phyloP scores from a whole-genome alignment of 1,284 basidiomycete species.

The Naganishia cerealis region DNA sequence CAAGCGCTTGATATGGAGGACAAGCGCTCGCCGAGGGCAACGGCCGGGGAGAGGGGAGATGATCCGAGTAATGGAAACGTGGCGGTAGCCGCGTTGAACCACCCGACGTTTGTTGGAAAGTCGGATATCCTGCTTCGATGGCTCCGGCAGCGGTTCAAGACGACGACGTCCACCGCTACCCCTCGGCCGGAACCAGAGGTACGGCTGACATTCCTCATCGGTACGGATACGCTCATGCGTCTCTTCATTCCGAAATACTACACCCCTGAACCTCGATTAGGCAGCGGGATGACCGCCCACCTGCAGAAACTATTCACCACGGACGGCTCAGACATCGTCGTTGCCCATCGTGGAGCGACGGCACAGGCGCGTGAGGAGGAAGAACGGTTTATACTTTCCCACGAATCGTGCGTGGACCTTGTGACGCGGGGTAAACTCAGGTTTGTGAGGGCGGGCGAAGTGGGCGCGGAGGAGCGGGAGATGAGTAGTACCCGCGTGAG shows the following conservation, averaged over 20 bases:
- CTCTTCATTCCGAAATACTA: slow-evolving; percentile 82
- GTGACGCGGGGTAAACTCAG: slow-evolving; percentile 59
- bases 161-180: background rate
- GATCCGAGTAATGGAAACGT: slow-evolving; percentile 57
- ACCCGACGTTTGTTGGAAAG: slow-evolving; percentile 86
- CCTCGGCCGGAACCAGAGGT: background rate
- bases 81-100: slow-evolving; percentile 78
- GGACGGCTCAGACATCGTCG: slow-evolving; percentile 68
- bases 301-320: slow-evolving; percentile 63
- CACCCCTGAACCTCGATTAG: slow-evolving; percentile 44
- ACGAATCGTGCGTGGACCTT: slow-evolving; percentile 53
- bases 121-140: slow-evolving; percentile 56
- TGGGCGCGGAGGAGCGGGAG: slow-evolving; percentile 57
- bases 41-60: background rate
- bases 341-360: slow-evolving; percentile 61
- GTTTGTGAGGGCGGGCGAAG: slow-evolving; percentile 51
- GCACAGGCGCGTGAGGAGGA: slow-evolving; percentile 44
- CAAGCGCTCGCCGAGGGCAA: slow-evolving; percentile 32
- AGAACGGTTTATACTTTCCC: slow-evolving; percentile 35
- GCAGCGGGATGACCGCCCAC: slow-evolving; percentile 59
- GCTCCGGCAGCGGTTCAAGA: slow-evolving; percentile 1
- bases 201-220: slow-evolving; percentile 60
- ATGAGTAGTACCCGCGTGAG: slow-evolving; percentile 75
- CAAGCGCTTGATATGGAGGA: slow-evolving; percentile 61
- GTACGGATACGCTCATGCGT: slow-evolving; percentile 83